Base-by-base conservation (phyloP, 164 flowering plant species). In the Echeveria elegans region DNA sequence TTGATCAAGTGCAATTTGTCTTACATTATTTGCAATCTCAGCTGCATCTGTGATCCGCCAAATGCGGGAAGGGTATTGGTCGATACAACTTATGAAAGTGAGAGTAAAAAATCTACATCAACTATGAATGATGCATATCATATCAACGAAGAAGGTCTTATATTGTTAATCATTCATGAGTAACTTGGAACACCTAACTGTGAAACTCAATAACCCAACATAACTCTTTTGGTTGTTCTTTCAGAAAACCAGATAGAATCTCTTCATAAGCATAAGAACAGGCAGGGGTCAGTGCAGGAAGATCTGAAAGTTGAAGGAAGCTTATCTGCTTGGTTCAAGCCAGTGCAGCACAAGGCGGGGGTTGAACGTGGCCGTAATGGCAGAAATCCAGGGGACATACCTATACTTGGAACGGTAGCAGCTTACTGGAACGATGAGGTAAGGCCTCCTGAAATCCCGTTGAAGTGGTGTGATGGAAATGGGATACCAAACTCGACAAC, bases 401-500 rank as follows among this genome's bases (percentile, higher is more conserved):
- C 96, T 37, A 93, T 93, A 43, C 73, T 93, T 70, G 97, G 98
- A 29, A 76, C 75, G 68, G 94, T 93, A 72, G 97, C 96, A 62
- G 81, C 89, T 62, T 88, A 90, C 72, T 90, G 94, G 97, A 85
- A 79, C 63, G 89, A 82, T 28, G 77, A 84, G 29, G 61, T 56
- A 36, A 92, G 84, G 48, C 60, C 66, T 48, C 26, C 82, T 68
- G 78, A 58, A 18, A 45, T 81, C 68, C 72, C 88, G 10, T 86
- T 88, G 18, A 91, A 84, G 75, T 76, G 83, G 82, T 88, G 92
- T 92, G 96, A 85, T 81, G 96, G 97, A 19, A 90, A 94, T 79
- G 98, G 98, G 48, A 94, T 94, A 43, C 98, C 98, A 21, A 94
- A 94, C 75, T 85, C 98, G 64, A 94, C 97, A 14, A 94, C 74